Conservation (phyloP, 495 filamentous ascomycete species). For the Hyaloscypha variabilis region DNA sequence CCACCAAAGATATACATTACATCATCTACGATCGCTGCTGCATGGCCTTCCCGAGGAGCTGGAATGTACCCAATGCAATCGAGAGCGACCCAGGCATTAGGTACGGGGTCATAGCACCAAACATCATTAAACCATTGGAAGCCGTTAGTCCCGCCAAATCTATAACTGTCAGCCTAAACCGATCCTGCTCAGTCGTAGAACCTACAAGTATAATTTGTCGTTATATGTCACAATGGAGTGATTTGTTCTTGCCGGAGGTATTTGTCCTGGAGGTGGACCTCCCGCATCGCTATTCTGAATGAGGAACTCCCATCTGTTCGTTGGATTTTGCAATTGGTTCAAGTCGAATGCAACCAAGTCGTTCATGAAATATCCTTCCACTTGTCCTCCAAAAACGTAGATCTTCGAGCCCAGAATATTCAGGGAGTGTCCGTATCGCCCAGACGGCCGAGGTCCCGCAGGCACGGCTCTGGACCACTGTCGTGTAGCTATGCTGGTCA, state of each 20-base stretch:
- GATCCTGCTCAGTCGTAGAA: slow-evolving; percentile 20
- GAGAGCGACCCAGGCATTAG: slow-evolving; percentile 80
- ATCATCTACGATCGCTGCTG: slow-evolving; percentile 88
- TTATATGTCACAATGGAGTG: slow-evolving; percentile 91
- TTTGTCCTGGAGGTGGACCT: slow-evolving; percentile 62
- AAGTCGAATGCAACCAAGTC: slow-evolving; percentile 97
- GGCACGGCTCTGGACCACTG: slow-evolving; percentile 97
- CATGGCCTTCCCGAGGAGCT: slow-evolving; percentile 89
- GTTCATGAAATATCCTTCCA: slow-evolving; percentile 97
- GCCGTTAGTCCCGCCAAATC: slow-evolving; percentile 96
- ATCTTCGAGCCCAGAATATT: slow-evolving; percentile 97
- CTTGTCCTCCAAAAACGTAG: slow-evolving; percentile 96
- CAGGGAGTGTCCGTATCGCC: slow-evolving; percentile 93
- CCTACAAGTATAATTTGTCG: slow-evolving; percentile 92
- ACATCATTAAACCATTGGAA: slow-evolving; percentile 98
- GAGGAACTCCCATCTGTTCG: slow-evolving; percentile 92
- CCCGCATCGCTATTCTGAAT: slow-evolving; percentile 75
- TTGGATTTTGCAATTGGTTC: slow-evolving; percentile 84
- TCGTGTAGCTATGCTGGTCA: slow-evolving; percentile 70
- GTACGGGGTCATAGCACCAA: slow-evolving; percentile 88
- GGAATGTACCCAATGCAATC: slow-evolving; percentile 99
- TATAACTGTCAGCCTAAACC: slow-evolving; percentile 36
- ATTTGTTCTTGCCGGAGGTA: slow-evolving; percentile 93
- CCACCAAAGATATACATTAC: slow-evolving; percentile 99
- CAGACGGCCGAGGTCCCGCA: slow-evolving; percentile 77